Conservation (phyloP, 768 basidiomycete species). For the Boletus reticuloceps region DNA sequence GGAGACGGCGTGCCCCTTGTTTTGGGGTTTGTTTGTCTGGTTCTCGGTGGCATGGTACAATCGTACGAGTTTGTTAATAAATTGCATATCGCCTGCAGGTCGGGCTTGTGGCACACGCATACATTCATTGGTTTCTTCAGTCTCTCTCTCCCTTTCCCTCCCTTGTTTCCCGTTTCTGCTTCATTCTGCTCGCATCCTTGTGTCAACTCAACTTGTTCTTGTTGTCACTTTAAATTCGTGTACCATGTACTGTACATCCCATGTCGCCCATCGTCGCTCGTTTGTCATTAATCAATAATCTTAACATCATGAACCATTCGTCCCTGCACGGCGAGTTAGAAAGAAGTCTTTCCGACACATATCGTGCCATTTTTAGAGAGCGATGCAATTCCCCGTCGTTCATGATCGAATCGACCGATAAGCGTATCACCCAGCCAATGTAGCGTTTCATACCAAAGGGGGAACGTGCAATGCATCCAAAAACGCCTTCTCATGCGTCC, state of each 20-base stretch:
- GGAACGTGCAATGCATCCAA: too few relatives aligned
- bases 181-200: not conserved
- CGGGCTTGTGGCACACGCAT: not conserved
- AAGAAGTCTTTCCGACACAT: too few relatives aligned
- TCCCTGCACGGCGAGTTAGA: not conserved
- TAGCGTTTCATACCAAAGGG: too few relatives aligned
- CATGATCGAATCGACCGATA: too few relatives aligned
- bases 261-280: not conserved
- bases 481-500: too few relatives aligned
- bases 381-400: too few relatives aligned
- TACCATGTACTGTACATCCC: not conserved
- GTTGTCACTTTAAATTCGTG: not conserved
- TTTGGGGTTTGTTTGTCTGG: too few relatives aligned
- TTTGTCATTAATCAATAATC: not conserved
- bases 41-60: not conserved
- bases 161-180: not conserved
- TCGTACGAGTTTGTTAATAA: not conserved
- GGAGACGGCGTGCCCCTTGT: slow-evolving; percentile 16
- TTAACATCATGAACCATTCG: not conserved
- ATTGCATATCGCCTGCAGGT: slow-evolving; percentile 3
- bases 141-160: not conserved
- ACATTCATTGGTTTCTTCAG: too few relatives aligned
- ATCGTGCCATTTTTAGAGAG: too few relatives aligned
- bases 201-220: not conserved
- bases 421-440: too few relatives aligned